Evolutionary conservation across 768 basidiomycete genomes (phyloP), one percentile per base, ranked within the genome.

Genomic region (Auriscalpium orientale): DNA sequence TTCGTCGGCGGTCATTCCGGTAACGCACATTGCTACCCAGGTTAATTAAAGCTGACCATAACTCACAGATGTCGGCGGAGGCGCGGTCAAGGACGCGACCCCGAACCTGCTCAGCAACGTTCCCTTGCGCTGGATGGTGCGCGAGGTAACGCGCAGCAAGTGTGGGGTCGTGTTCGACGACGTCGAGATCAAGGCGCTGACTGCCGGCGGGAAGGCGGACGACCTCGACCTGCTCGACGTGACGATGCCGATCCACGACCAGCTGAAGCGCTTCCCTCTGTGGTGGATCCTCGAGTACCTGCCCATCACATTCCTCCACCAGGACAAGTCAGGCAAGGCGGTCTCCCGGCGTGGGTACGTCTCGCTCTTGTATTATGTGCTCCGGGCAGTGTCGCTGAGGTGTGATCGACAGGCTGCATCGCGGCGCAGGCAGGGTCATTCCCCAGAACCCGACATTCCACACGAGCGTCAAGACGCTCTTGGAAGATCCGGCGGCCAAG

Each of bases 221-320:
- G 43, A 18, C 8, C 40, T 52, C 43, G 46, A 4, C 12, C 43
- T 49, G 4, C 1, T 35, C n/a, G n/a, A 16, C 16, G 28, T 13
- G 8, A 46, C 38, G 28, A 22, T 36, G 53, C 53, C 4, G 4
- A 43, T 9, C 21, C 4, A 18, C 51, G 38, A 89, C 60, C 53
- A 72, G 57, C 69, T 91, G 48, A 66, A 71, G 65, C 46, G 49
- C 7, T 65, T 67, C 15, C 68, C 66, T 20, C 4, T 72, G 1
- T 91, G 89, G 89, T 86, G 85, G 87, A 36, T 87, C n/a, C 68
- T 89, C 36, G 89, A 91, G 68, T 68, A 87, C 28, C 28, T 89
- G 0, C 88, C 85, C 15, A 63, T 76, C 53, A 66, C 62, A 37
- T 79, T 75, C 61, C 66, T 71, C 18, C 84, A 76, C 75, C 87